Evolutionary conservation across 164 flowering plant genomes (phyloP).

Genomic region (Nymphaea thermarum): DNA sequence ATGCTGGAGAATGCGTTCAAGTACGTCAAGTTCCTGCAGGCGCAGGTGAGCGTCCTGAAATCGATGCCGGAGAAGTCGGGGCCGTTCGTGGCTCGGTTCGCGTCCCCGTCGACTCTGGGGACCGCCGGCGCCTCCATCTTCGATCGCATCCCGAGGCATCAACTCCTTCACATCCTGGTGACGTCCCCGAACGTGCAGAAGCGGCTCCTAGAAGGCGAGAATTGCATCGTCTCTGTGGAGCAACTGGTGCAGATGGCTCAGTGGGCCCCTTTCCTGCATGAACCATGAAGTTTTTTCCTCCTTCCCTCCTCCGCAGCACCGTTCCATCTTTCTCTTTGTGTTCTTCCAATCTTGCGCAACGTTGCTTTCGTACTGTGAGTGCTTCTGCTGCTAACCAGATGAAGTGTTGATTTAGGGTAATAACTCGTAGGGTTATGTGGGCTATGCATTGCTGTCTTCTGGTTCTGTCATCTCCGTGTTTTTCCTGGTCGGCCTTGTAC

Average conservation of each 20-base stretch:
- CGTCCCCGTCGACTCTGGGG: neutral
- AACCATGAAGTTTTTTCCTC: no score
- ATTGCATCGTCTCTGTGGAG: conserved; percentile 47
- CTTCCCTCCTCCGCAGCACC: no score
- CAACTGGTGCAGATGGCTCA: conserved; percentile 27
- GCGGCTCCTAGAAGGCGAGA: conserved; percentile 25
- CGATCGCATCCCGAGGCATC: conserved; percentile 40
- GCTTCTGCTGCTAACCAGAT: neutral
- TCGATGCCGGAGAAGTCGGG: conserved; percentile 39
- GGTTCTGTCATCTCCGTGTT: neutral
- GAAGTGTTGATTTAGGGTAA: neutral
- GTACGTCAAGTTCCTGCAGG: conserved; percentile 57
- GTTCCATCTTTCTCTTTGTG: no score
- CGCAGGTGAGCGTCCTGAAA: conserved; percentile 45
- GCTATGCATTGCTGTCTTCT: neutral
- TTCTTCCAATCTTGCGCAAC: no score
- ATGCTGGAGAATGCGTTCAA: conserved; percentile 57
- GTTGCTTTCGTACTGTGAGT: neutral
- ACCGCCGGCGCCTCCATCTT: conserved; percentile 10
- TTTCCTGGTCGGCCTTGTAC: neutral
- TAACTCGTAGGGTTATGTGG: neutral
- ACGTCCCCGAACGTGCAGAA: conserved; percentile 52
- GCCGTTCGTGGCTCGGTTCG: conserved; percentile 6
- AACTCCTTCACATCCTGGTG: conserved; percentile 42
- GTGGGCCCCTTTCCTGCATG: neutral